Evolutionary conservation across 441 rosid genomes (phyloP).

Genomic region (Omphalea diandra): DNA sequence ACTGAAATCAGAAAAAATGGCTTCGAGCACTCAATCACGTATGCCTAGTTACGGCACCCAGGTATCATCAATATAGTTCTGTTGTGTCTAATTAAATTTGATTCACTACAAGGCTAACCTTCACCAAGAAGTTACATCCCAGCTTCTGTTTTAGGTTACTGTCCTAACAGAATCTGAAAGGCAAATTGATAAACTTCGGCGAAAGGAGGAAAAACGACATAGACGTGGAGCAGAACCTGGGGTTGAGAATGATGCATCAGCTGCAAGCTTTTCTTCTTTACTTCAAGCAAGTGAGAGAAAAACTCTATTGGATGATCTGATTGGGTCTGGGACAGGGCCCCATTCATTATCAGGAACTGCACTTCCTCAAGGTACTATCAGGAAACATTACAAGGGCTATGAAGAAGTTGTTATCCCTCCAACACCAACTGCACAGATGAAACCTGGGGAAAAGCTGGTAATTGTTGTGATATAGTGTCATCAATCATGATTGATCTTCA

Average conservation of each 20-base stretch:
- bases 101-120: conserved; percentile 6
- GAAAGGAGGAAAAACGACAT: conserved; percentile 87
- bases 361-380: conserved; percentile 89
- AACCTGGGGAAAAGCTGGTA: conserved; percentile 97
- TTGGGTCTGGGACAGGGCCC: conserved; percentile 64
- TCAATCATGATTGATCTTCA: conserved; percentile 8
- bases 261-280: conserved; percentile 80
- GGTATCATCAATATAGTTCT: conserved; percentile 38
- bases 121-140: conserved; percentile 6
- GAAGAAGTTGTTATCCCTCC: conserved; percentile 95
- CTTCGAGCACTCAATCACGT: conserved; percentile 63
- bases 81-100: background rate
- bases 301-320: conserved; percentile 59
- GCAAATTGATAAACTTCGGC: conserved; percentile 94
- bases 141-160: conserved; percentile 60
- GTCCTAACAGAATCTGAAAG: conserved; percentile 86
- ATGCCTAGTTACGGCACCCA: conserved; percentile 98
- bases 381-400: conserved; percentile 86
- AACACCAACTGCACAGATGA: conserved; percentile 85
- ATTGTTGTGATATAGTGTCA: conserved; percentile 13
- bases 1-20: conserved; percentile 72
- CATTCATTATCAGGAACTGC: conserved; percentile 57
- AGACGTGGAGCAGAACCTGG: conserved; percentile 74
- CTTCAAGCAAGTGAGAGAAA: conserved; percentile 88
- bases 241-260: conserved; percentile 58